Base-by-base conservation (phyloP, 2,329 filamentous ascomycete species). In the Sporothrix pallida region DNA sequence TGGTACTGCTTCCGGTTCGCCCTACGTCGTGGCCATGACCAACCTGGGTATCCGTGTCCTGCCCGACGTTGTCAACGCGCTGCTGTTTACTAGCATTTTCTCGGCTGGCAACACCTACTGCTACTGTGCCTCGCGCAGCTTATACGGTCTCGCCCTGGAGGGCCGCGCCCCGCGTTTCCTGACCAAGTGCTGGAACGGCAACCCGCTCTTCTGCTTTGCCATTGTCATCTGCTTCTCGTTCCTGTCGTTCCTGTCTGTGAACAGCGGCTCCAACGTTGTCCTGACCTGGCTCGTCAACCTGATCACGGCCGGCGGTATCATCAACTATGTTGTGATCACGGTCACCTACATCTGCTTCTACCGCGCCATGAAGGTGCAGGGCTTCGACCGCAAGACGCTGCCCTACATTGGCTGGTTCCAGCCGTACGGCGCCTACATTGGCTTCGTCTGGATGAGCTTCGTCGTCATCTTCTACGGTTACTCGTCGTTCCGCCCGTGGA, bases 21-120 rank as follows among this genome's bases (percentile, higher is more conserved):
- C 87, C 46, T 93, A 90, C 77, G 92, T 95, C 74, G 92, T 94
- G 75, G 92, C 92, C 37, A 90, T 91, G 65, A 85, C 87, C 20
- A 86, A 88, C 56, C 92, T 92, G 1, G 88, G 90, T 0, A 91
- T 95, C 74, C 84, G 83, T 3, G 90, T 87, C 4, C 87, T 95
- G 8, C 91, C 91, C 0, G 89, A 89, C 12, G 87, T 95, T 54
- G 87, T 90, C 79, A 90, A 90, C 78, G 88, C 86, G 2, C 82
- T 90, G 77, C 83, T 91, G n/a, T 83, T 90, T 46, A 86, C 85
- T 10, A 87, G 88, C 56, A 87, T 87, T 6, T 86, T 90, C 75
- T 88, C 85, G 56, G 88, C 88, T 3, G 88, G 88, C 2, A 90
- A 90, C 81, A 88, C 86, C 50, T 89, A 89, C 78, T 86, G 89